Evolutionary conservation across 1,139 yeast genomes (phyloP).

Genomic region (Geotrichum cucujoidarum): DNA sequence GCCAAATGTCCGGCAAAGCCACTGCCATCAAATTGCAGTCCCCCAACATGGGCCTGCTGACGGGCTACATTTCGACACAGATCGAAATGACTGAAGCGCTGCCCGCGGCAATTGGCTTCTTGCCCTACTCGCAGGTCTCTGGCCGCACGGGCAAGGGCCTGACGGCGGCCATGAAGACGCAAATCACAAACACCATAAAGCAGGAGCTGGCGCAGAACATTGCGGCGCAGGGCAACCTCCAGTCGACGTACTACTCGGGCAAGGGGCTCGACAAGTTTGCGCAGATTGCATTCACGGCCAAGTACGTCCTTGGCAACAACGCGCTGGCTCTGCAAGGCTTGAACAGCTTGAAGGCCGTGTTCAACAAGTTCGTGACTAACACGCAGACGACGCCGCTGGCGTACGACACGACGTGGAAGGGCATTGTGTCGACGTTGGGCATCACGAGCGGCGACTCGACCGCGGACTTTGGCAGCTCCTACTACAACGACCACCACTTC

Average conservation of each 20-base stretch:
- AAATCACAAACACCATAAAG: constrained; percentile 56
- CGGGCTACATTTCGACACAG: constrained; percentile 50
- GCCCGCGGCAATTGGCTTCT: constrained; percentile 48
- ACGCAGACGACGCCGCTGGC: constrained; percentile 56
- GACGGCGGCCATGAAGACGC: constrained; percentile 55
- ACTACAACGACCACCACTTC: constrained; percentile 77
- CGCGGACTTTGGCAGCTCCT: constrained; percentile 62
- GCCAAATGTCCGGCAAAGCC: constrained; percentile 63
- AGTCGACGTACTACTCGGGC: constrained; percentile 54
- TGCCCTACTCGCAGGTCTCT: constrained; percentile 51
- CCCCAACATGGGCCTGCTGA: constrained; percentile 63
- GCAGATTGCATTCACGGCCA: constrained; percentile 58
- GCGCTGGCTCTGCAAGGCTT: constrained; percentile 48
- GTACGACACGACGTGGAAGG: constrained; percentile 64
- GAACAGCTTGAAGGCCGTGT: constrained; percentile 49
- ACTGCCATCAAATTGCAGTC: constrained; percentile 51
- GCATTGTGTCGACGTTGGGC: constrained; percentile 59
- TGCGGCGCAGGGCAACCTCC: constrained; percentile 43
- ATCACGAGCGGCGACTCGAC: constrained; percentile 44
- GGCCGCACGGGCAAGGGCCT: constrained; percentile 42
- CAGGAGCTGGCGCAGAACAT: constrained; percentile 58
- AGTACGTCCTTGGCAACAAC: constrained; percentile 54
- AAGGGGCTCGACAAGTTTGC: constrained; percentile 74
- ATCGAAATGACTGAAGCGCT: constrained; percentile 51
- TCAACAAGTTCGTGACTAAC: constrained; percentile 47